These are phyloP conservation scores for Aotearoamyces nothofagi DNA, from an alignment of 2,329 filamentous ascomycete genomes.

Conservation along the genomic window DNA sequence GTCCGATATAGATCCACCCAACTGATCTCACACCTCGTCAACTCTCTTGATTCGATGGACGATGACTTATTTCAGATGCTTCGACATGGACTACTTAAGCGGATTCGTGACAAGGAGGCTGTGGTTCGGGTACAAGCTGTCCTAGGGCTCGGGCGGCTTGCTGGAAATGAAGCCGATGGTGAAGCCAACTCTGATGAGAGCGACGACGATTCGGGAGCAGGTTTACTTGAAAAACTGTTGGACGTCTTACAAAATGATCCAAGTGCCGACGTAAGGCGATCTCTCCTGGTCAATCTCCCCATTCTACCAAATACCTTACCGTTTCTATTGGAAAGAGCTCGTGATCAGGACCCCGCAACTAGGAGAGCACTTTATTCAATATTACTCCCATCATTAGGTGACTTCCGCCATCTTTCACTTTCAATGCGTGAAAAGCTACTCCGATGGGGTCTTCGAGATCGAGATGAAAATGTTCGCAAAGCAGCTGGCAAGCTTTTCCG, in stretches of 20 bases:
- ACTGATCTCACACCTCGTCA: constrained; percentile 79
- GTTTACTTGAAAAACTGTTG: constrained; percentile 68
- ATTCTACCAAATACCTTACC: constrained; percentile 70
- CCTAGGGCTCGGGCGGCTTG: constrained; percentile 72
- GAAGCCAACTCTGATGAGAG: constrained; percentile 56
- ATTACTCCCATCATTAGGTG: constrained; percentile 73
- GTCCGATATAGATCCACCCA: constrained; percentile 84
- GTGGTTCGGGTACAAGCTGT: constrained; percentile 88
- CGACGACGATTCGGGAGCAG: constrained; percentile 50
- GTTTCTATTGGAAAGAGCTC: constrained; percentile 76
- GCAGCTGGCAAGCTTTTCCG: constrained; percentile 81
- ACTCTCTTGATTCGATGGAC: constrained; percentile 82
- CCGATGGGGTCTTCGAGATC: constrained; percentile 84
- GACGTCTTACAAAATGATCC: constrained; percentile 88
- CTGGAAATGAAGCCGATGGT: constrained; percentile 61
- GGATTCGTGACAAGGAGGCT: constrained; percentile 86
- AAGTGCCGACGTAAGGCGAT: constrained; percentile 81
- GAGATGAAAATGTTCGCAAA: constrained; percentile 88
- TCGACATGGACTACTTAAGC: constrained; percentile 62
- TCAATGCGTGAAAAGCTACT: constrained; percentile 92
- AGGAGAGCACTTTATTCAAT: constrained; percentile 76
- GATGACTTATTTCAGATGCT: constrained; percentile 80
- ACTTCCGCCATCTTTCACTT: constrained; percentile 86
- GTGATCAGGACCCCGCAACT: constrained; percentile 76
- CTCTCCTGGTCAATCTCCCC: constrained; percentile 80